Evolutionary conservation across 1,139 yeast genomes (phyloP), one percentile per base, ranked within the genome.

Genomic region (Nadsonia starkeyi-henricii): DNA sequence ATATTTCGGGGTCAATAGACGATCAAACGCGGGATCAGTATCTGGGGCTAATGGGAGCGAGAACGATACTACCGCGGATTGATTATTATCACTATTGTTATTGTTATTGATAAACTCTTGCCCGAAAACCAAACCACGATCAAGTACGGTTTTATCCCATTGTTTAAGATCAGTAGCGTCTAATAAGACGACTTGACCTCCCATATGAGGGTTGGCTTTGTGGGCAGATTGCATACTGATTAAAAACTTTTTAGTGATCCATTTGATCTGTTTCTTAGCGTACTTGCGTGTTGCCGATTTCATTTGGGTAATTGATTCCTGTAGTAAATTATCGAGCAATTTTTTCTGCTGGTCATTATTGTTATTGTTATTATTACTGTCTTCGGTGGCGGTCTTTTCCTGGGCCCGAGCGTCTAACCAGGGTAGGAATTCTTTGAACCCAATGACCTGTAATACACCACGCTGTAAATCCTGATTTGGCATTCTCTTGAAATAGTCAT

Each of bases 381-480:
- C n/a, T n/a, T n/a, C n/a, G n/a, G n/a, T n/a, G n/a, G n/a, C n/a
- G n/a, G n/a, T n/a, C n/a, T n/a, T n/a, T n/a, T n/a, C n/a, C n/a
- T n/a, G n/a, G 7, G 54, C 45, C 21, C 50, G 48, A 1, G 54
- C 56, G 12, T 62, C 60, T 3, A 91, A 63, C 82, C 88, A 89
- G 0, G 95, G 95, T 41, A 88, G 62, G 60, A 91, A 89, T 62
- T 91, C 97, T 59, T 86, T 85, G 63, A 86, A 91, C 1, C 99
- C 99, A 58, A 91, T 88, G 1, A 86, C 96, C 64, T 91, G 98
- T 86, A 88, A 89, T 0, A 91, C 75, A 1, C 98, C 97, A 49
- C 76, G 69, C 47, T 85, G 81, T 50, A 78, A 66, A 49, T 76
- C 79, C 1, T 54, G 53, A 1, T 78, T 78, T 21, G 58, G 61